Evolutionary conservation across 768 basidiomycete species (phyloP), one percentile per base, ranked within the genome.

Genomic region (Dendrothele bispora): DNA sequence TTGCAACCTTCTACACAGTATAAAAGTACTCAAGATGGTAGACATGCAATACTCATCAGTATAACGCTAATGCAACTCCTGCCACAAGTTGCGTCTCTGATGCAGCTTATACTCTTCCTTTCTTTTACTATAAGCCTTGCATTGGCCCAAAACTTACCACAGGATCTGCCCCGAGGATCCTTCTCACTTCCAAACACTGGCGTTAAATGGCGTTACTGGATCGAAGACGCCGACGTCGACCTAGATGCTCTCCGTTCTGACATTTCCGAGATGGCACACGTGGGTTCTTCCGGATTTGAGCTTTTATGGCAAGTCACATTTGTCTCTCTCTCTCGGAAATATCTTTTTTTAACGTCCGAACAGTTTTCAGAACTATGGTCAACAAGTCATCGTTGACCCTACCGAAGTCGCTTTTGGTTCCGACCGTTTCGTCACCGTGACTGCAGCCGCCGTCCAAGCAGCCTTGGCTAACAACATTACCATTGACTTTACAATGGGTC

Each of bases 321-420:
- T 26, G 21, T 14, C 24, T 12, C 14, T 6, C 12, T 21, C 22
- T 5, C 12, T 12, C n/a, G n/a, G n/a, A n/a, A 17, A 25, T 2
- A 18, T n/a, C 17, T 5, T 21, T 22, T 8, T 39, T n/a, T 35
- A 11, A 36, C 2, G 14, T 22, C 12, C n/a, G 25, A 18, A 5
- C 8, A 49, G 48, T 41, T 36, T 25, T 49, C 39, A n/a, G 17
- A 44, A 29, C 18, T 36, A 46, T 17, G 45, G 7, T 36, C 45
- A 2, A 46, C 39, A 15, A 29, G 51, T 43, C 28, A 30, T 55
- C 17, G 46, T 49, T 29, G 54, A 55, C 30, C 54, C 54, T 5
- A 43, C 54, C 4, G 54, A 55, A 1, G 51, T 48, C 30, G 54
- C 54, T 14, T 55, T 55, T n/a, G 54, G 54, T 3, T 55, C 54